Conservation (phyloP, 805 yeast genomes). For the Candida peoriensis region DNA sequence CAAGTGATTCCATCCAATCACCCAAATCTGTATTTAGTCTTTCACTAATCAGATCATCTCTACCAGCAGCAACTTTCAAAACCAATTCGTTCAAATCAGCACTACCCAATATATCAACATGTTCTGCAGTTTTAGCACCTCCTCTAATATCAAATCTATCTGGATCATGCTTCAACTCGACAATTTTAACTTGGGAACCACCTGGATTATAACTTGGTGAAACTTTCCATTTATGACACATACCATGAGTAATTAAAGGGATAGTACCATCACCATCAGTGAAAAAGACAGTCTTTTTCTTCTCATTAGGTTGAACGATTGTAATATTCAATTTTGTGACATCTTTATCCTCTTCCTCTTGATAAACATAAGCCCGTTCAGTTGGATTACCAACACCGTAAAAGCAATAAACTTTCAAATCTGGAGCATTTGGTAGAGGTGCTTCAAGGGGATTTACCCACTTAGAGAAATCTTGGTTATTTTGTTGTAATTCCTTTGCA, state of each 20-base stretch:
- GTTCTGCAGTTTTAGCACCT: slow-evolving; percentile 96
- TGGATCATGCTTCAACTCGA: slow-evolving; percentile 91
- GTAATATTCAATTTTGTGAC: slow-evolving; percentile 57
- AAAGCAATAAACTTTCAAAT: slow-evolving; percentile 80
- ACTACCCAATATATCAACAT: slow-evolving; percentile 92
- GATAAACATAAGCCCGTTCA: slow-evolving; percentile 86
- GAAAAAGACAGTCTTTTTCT: slow-evolving; percentile 61
- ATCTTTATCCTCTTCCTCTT: slow-evolving; percentile 55
- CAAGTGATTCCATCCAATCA: slow-evolving; percentile 44
- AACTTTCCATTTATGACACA: slow-evolving; percentile 89
- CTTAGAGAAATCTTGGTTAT: slow-evolving; percentile 67
- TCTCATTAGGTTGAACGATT: slow-evolving; percentile 56
- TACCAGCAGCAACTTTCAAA: slow-evolving; percentile 76
- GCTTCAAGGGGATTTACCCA: slow-evolving; percentile 97
- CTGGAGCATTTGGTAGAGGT: slow-evolving; percentile 89
- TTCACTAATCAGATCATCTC: slow-evolving; percentile 62
- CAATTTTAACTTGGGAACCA: slow-evolving; percentile 62
- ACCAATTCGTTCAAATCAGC: slow-evolving; percentile 87
- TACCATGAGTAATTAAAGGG: slow-evolving; percentile 76
- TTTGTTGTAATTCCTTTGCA: slow-evolving; percentile 50
- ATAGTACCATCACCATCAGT: slow-evolving; percentile 98
- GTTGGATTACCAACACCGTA: slow-evolving; percentile 98
- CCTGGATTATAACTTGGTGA: slow-evolving; percentile 78
- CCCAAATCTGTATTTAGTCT: slow-evolving; percentile 52
- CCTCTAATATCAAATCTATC: slow-evolving; percentile 92